Conservation (phyloP, 2,329 filamentous ascomycete species). For the Penicillium sp. region DNA sequence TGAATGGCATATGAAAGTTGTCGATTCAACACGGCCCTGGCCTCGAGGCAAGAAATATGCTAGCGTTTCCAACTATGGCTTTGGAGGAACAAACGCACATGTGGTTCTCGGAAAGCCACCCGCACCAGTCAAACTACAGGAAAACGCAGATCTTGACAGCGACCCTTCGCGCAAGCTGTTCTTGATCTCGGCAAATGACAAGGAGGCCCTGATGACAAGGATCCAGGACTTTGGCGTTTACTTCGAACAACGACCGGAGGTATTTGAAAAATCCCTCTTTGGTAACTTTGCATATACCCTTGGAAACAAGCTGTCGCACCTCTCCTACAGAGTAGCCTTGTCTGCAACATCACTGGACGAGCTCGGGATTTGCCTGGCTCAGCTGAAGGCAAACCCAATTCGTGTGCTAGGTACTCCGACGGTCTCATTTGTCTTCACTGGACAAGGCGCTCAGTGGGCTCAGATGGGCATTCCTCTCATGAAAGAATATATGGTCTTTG, state of each 20-base stretch:
- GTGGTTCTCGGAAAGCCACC: constrained; percentile 23
- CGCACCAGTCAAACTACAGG: constrained; percentile 2
- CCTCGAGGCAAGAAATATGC: constrained; percentile 27
- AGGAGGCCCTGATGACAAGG: constrained; percentile 23
- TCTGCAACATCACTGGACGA: constrained; percentile 22
- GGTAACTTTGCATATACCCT: constrained; percentile 28
- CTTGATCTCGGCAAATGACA: constrained; percentile 28
- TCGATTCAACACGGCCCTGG: constrained; percentile 25
- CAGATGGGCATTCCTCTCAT: constrained; percentile 28
- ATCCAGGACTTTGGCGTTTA: constrained; percentile 28
- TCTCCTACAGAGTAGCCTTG: constrained; percentile 26
- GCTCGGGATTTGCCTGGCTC: constrained; percentile 22
- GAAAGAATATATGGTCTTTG: constrained; percentile 21
- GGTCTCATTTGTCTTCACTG: constrained; percentile 22
- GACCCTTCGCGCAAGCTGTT: constrained; percentile 23
- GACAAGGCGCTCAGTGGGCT: constrained; percentile 25
- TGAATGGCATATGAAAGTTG: constrained; percentile 26
- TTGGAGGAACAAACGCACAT: constrained; percentile 32
- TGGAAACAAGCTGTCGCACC: constrained; percentile 26
- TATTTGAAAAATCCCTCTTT: constrained; percentile 24
- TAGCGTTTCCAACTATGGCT: constrained; percentile 29
- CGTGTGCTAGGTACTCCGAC: constrained; percentile 19
- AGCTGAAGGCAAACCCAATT: constrained; percentile 22
- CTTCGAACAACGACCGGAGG: constrained; percentile 25
- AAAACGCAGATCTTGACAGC: constrained; percentile 11